Base-by-base conservation (phyloP, 257 asterid species). In the Lithospermum erythrorhizon region DNA sequence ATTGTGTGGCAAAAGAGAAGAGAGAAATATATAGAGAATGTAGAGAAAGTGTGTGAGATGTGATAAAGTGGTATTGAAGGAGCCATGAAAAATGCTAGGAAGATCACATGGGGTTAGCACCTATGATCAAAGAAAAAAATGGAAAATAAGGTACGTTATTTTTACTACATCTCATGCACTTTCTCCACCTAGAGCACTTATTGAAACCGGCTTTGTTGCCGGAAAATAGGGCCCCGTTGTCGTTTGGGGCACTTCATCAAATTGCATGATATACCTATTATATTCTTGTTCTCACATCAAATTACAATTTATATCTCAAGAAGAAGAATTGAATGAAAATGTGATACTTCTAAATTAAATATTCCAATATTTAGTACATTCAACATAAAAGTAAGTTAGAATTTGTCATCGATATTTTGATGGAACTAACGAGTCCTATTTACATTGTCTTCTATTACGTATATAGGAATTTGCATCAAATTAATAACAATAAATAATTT, bases 51-150 rank as follows among this genome's bases (percentile, higher is more conserved):
- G 76, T 72, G 70, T 63, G 37, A 29, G 62, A 72, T 63, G 83
- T 41, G 68, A 71, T 75, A 41, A 41, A 41, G 76, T 67, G 79
- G 20, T 58, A 62, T 62, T 60, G 78, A 77, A 73, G 63, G 75
- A 78, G 56, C 80, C 87, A 84, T 75, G 87, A 65, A 65, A 81
- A 82, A 81, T 74, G 94, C 83, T 78, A 81, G 71, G 32, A 78
- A 68, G 77, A 68, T 90, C 96, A 90, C 97, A 89, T 89, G 97
- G 89, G 93, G 75, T 76, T 81, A 72, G 57, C 75, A 37, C 21
- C 17, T 51, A 68, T 23, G 25, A 45, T 32, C 24, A 67, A 47
- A 25, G 49, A 66, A 62, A 70, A 13, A 58, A 72, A 69, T 52
- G 15, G 57, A 4, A 2, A 55, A 73, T 41, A 41, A 41, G 49